phyloP scores from a whole-genome alignment of 768 basidiomycete genomes.

The Agaricus sinodeliciosus region DNA sequence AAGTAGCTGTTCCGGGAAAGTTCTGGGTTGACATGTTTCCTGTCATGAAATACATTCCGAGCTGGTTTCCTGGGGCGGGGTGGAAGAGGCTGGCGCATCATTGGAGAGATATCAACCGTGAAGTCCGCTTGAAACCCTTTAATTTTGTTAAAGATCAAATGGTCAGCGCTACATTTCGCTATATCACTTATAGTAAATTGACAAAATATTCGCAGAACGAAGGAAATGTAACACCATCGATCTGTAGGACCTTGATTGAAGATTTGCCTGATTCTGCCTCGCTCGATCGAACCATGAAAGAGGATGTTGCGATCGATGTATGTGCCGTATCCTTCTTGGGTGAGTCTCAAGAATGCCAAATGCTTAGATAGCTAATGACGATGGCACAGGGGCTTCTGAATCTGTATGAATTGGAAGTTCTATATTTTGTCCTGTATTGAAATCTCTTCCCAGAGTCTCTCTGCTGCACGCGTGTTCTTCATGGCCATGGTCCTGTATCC shows the following conservation, averaged over 20 bases:
- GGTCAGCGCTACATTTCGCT: not conserved
- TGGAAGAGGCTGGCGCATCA: slow-evolving; percentile 19
- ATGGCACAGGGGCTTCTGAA: not conserved
- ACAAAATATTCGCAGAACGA: not conserved
- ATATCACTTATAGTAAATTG: not conserved
- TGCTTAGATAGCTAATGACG: not conserved
- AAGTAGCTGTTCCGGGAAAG: slow-evolving; percentile 18
- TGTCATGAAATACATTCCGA: slow-evolving; percentile 24
- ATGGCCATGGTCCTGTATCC: slow-evolving; percentile 33
- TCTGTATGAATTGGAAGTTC: not conserved
- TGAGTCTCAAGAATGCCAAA: not conserved
- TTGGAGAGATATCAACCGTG: not conserved
- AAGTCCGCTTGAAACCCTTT: slow-evolving; percentile 6
- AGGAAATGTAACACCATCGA: not conserved
- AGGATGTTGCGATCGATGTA: not conserved
- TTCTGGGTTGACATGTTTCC: slow-evolving; percentile 15
- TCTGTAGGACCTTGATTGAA: slow-evolving; percentile 5
- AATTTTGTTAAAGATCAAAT: slow-evolving; percentile 4
- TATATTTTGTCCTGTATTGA: not conserved
- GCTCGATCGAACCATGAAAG: not conserved
- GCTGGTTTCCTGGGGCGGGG: slow-evolving; percentile 32
- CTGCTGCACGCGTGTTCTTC: slow-evolving; percentile 25
- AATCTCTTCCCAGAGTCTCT: slow-evolving; percentile 18
- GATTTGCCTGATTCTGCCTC: slow-evolving; percentile 1
- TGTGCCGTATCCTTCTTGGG: slow-evolving; percentile 7